These are phyloP conservation scores for Metarhizium anisopliae DNA, from an alignment of 2,329 filamentous ascomycete species.

Conservation along the genomic window DNA sequence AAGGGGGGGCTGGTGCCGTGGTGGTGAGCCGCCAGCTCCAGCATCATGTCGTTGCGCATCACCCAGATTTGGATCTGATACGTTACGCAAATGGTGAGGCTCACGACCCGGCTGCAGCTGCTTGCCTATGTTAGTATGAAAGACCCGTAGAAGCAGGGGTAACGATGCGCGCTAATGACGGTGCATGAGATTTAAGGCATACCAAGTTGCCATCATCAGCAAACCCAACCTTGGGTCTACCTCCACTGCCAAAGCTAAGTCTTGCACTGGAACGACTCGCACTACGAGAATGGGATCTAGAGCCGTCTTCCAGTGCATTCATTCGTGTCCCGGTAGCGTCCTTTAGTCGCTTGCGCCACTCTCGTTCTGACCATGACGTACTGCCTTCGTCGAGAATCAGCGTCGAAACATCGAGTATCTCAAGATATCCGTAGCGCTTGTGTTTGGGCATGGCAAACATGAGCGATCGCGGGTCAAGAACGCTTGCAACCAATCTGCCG, in stretches of 20 bases:
- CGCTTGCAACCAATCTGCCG: constrained; percentile 75
- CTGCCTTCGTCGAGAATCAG: constrained; percentile 75
- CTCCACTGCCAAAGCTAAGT: constrained; percentile 37
- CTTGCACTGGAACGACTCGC: constrained; percentile 51
- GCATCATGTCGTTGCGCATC: constrained; percentile 15
- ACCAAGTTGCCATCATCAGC: constrained; percentile 34
- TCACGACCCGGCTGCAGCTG: constrained; percentile 23
- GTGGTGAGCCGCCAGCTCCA: constrained; percentile 20
- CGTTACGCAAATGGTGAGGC: constrained; percentile 34
- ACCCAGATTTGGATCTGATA: constrained; percentile 34
- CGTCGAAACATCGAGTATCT: constrained; percentile 73
- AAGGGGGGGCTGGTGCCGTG: constrained; percentile 25
- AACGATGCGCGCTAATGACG: neutral
- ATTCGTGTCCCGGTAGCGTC: constrained; percentile 77
- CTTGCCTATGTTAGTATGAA: constrained; percentile 6
- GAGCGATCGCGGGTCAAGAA: constrained; percentile 75
- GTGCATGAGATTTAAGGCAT: neutral
- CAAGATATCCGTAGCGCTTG: constrained; percentile 80
- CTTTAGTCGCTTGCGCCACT: constrained; percentile 86
- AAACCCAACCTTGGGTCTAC: constrained; percentile 44
- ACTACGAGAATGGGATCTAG: constrained; percentile 36
- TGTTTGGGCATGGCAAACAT: constrained; percentile 98
- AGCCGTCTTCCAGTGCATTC: constrained; percentile 49
- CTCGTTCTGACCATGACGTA: constrained; percentile 68
- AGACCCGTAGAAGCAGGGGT: neutral